phyloP scores from a whole-genome alignment of 164 flowering plant species.

The Amborella trichopoda region DNA sequence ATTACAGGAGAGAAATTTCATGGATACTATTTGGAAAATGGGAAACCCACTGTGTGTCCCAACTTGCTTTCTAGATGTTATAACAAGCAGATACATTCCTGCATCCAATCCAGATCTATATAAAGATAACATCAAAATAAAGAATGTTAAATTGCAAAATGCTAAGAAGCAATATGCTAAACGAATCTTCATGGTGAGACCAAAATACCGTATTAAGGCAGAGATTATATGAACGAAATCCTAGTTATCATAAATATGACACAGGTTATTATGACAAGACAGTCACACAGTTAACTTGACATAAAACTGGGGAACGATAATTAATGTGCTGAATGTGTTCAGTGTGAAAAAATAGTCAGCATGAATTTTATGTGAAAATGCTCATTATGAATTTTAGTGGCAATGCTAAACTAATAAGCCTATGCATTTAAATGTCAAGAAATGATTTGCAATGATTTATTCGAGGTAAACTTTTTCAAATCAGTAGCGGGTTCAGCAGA shows the following conservation, averaged over 20 bases:
- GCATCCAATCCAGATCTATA: not conserved
- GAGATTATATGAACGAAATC: not conserved
- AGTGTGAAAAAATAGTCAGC: no score
- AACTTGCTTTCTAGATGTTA: constrained; percentile 74
- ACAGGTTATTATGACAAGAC: not conserved
- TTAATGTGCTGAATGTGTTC: not conserved
- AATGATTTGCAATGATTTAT: no score
- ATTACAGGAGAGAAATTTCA: constrained; percentile 78
- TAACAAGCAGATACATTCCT: constrained; percentile 73
- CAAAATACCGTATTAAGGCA: not conserved
- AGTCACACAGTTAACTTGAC: not conserved
- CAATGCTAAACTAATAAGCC: no score
- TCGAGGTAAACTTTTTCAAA: no score
- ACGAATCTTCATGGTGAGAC: not conserved
- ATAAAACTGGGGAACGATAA: not conserved
- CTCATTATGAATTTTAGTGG: no score
- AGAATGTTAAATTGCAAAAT: not conserved
- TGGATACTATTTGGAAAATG: constrained; percentile 55
- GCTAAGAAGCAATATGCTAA: not conserved
- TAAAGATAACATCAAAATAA: not conserved
- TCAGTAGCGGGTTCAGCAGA: no score
- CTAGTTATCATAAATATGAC: not conserved
- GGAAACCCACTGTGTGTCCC: constrained; percentile 74
- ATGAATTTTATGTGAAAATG: no score
- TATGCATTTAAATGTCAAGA: no score